Evolutionary conservation across 2,329 filamentous ascomycete species (phyloP), one percentile per base, ranked within the genome.

Genomic region (Xylaria polymorpha): DNA sequence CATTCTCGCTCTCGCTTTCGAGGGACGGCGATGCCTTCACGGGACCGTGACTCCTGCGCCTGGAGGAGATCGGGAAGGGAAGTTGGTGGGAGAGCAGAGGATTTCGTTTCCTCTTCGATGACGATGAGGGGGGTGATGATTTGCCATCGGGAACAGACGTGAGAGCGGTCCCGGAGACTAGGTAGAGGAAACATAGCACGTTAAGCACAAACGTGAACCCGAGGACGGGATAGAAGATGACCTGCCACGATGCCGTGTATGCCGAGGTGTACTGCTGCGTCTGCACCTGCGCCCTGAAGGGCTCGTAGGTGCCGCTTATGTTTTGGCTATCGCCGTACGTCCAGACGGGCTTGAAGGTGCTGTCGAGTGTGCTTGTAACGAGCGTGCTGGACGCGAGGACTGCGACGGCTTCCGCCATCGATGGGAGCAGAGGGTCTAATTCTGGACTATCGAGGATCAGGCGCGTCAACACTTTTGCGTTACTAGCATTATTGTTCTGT

Each of bases 181-280:
- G 84, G 79, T 93, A 94, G 1, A 82, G 75, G 0, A 93, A 81
- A 66, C 91, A 92, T 46, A 90, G 81, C 32, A 90, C 68, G 76
- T 92, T 94, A 74, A 92, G 87, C 29, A 87, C 71, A 74, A 94
- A 92, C 1, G 92, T 89, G 15, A 89, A 79, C 1, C 85, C 75
- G 0, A 95, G 85, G 0, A 94, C 84, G 1, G 89, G 66, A 75
- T 92, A 90, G 79, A 94, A 95, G 0, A 88, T 81, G 5, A 80
- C 84, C 66, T 94, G 90, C 86, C 90, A 92, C 0, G 71, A 50
- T 44, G 85, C 80, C 0, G 83, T 84, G 57, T 90, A 87, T 1
- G 91, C 89, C 0, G 90, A 93, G 0, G 90, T 88, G 79, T 94
- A 96, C 73, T 92, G 84, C 70, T 93, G 88, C 6, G 86, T 87